These are phyloP conservation scores for Cryptosporidium sp. DNA, from an alignment of 169 alveolate genomes.

Conservation along the genomic window DNA sequence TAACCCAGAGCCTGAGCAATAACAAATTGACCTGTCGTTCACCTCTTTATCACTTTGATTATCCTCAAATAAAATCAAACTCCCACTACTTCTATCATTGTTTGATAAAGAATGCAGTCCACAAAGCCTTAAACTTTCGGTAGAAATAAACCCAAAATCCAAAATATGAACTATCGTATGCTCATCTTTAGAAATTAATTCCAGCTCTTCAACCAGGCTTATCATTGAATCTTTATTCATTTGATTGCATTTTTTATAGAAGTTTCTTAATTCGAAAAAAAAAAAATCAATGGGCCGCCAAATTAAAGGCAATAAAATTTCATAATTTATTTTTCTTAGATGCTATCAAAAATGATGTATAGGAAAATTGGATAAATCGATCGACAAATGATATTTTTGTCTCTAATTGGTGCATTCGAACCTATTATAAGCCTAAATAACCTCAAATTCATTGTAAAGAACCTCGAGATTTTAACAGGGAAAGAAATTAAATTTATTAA, in stretches of 20 bases:
- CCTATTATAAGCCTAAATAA: conserved; percentile 21
- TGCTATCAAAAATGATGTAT: background rate
- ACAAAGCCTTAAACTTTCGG: conserved; percentile 18
- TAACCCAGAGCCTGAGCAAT: background rate
- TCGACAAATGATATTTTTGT: conserved; percentile 19
- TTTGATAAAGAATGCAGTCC: background rate
- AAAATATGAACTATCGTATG: conserved; percentile 20
- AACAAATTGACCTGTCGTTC: background rate
- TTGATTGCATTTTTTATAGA: background rate
- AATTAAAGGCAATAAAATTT: background rate
- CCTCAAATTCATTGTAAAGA: conserved; percentile 26
- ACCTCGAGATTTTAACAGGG: conserved; percentile 27
- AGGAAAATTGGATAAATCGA: background rate
- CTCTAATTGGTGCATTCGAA: conserved; percentile 63
- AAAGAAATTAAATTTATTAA: conserved; percentile 12
- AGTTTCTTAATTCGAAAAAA: background rate
- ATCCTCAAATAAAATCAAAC: conserved; percentile 49
- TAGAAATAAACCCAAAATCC: conserved; percentile 61
- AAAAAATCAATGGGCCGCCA: background rate
- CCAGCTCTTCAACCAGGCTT: conserved; percentile 29
- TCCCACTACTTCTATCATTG: conserved; percentile 17
- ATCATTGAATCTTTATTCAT: conserved; percentile 2
- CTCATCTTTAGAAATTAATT: conserved; percentile 26
- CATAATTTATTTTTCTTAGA: background rate
- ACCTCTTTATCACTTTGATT: background rate